These are phyloP conservation scores for Globisporangium rhizosaccharum DNA, from an alignment of 352 stramenopile genomes.

Conservation along the genomic window DNA sequence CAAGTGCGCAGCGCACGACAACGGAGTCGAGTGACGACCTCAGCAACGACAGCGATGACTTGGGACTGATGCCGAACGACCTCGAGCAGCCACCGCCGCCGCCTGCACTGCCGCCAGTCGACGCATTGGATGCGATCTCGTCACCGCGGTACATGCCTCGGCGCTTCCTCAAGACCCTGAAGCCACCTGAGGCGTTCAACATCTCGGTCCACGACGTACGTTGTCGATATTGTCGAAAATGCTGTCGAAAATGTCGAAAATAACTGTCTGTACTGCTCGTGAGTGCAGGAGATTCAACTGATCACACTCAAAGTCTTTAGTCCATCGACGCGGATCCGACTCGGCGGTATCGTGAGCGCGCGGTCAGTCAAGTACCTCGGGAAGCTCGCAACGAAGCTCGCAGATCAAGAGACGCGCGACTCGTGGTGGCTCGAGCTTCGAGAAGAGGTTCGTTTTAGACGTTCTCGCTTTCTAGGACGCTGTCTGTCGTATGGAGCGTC, in stretches of 20 bases:
- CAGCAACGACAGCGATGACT: conserved; percentile 20
- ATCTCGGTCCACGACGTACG: conserved; percentile 73
- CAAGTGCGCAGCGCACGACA: conserved; percentile 13
- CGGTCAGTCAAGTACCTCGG: conserved; percentile 88
- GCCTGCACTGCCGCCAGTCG: conserved; percentile 12
- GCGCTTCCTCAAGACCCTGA: conserved; percentile 42
- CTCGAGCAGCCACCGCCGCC: conserved; percentile 9
- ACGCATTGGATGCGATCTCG: conserved; percentile 28
- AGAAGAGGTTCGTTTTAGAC: conserved; percentile 74
- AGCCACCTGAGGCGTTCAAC: conserved; percentile 57
- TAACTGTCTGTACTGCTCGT: neutral
- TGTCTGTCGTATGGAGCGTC: neutral
- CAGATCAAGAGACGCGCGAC: conserved; percentile 96
- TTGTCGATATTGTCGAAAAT: conserved; percentile 1
- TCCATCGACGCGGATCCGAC: conserved; percentile 60
- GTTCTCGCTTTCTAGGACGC: neutral
- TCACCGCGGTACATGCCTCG: conserved; percentile 51
- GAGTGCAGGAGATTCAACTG: conserved; percentile 88
- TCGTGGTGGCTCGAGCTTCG: conserved; percentile 97
- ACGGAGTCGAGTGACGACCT: conserved; percentile 26
- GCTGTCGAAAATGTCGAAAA: neutral
- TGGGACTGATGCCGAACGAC: conserved; percentile 27
- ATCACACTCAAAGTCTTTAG: conserved; percentile 93
- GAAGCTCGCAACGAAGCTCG: conserved; percentile 92
- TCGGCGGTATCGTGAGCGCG: conserved; percentile 83